Percentiles rank a stretch among this genome's conserved stretches.
Conservation (phyloP, 495 filamentous ascomycete genomes). For the Penicillium lividum region DNA sequence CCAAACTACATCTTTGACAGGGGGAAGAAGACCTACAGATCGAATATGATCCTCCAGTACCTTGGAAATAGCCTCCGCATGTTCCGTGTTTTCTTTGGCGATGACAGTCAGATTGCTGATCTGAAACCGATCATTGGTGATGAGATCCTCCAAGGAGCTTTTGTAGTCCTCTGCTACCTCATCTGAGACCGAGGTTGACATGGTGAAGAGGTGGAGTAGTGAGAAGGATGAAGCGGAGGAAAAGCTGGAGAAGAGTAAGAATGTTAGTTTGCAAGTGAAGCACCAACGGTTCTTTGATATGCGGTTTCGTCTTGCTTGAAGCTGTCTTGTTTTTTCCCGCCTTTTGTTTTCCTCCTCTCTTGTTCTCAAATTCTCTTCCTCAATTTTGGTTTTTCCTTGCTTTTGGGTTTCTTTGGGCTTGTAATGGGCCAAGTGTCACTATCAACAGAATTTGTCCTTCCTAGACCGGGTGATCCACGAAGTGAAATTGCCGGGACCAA, state of each 20-base stretch:
- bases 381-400: conserved; percentile 20
- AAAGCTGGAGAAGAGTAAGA: not conserved
- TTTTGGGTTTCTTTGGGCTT: conserved; percentile 14
- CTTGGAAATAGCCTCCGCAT: conserved; percentile 87
- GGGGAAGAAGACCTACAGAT: conserved; percentile 64
- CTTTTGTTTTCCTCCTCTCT: conserved; percentile 15
- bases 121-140: conserved; percentile 83
- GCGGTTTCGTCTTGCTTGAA: conserved; percentile 16
- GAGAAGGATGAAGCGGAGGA: not conserved
- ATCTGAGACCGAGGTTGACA: conserved; percentile 74
- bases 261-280: conserved; percentile 1
- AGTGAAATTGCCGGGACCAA: conserved; percentile 32
- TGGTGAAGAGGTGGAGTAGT: conserved; percentile 43
- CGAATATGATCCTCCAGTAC: conserved; percentile 89
- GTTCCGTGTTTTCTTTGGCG: conserved; percentile 92
- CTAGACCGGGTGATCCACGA: conserved; percentile 33
- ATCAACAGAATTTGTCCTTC: conserved; percentile 33
- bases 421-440: conserved; percentile 20
- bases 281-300: not conserved
- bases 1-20: not conserved
- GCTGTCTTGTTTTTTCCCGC: conserved; percentile 20
- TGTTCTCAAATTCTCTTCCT: conserved; percentile 13
- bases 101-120: conserved; percentile 96
- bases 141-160: conserved; percentile 87
- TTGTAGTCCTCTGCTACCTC: conserved; percentile 95